These are phyloP conservation scores for Chlamydomonas incerta DNA, from an alignment of 139 green algal genomes.

Conservation along the genomic window DNA sequence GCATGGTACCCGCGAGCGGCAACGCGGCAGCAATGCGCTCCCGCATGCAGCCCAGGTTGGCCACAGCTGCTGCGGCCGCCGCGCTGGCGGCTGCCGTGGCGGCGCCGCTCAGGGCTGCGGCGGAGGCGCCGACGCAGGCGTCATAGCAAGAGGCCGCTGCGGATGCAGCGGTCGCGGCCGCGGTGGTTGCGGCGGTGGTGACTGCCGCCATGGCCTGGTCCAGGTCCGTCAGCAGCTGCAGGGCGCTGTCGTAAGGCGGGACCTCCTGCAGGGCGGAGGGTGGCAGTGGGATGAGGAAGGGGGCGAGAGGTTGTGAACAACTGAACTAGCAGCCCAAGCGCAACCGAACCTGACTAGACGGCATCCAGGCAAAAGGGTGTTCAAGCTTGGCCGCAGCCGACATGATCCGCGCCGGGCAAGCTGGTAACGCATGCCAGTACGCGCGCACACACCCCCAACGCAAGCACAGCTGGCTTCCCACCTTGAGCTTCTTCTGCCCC, in stretches of 20 bases:
- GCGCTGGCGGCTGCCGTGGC: neutral
- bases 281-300: too few relatives aligned
- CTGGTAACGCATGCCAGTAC: too few relatives aligned
- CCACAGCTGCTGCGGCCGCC: neutral
- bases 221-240: slow-evolving; percentile 23
- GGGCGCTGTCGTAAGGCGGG: slow-evolving; percentile 24
- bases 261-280: slow-evolving; percentile 37
- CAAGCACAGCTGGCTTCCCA: too few relatives aligned
- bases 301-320: too few relatives aligned
- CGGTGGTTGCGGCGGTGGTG: neutral
- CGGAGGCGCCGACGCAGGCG: neutral
- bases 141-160: neutral
- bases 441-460: too few relatives aligned
- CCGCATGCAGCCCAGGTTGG: neutral
- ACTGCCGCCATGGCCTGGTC: slow-evolving; percentile 2
- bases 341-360: too few relatives aligned
- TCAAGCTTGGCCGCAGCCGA: too few relatives aligned
- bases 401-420: neutral
- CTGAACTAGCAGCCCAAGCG: too few relatives aligned
- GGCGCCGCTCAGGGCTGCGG: too few relatives aligned
- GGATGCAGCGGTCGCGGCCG: neutral
- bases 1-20: neutral
- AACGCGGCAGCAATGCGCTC: slow-evolving; percentile 17
- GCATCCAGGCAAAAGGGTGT: too few relatives aligned
- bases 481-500: slow-evolving; percentile 43